Percentiles rank a stretch among this genome's conserved stretches.
phyloP scores from a whole-genome alignment of 2,329 filamentous ascomycete species.

The Orbilia javanica region DNA sequence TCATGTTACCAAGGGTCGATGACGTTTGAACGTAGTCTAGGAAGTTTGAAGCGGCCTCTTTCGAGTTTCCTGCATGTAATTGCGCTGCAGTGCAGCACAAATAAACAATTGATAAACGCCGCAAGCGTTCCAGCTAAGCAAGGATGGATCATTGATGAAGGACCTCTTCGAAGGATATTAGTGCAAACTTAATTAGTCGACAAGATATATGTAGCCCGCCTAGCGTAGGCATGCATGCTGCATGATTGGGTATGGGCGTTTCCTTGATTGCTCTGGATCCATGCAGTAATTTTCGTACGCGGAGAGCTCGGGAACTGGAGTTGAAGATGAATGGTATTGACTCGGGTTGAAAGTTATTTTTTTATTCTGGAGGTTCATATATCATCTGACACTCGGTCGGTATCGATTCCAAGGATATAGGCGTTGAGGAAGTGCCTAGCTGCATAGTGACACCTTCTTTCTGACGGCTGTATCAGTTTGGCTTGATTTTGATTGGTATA shows the following conservation, averaged over 20 bases:
- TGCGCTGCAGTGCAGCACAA: background rate
- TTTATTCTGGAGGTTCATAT: background rate
- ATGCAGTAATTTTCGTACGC: background rate
- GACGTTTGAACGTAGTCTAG: background rate
- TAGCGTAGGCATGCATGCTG: background rate
- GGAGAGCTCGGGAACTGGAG: background rate
- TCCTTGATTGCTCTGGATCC: background rate
- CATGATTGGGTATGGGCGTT: background rate
- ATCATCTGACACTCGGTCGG: background rate
- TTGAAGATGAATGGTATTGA: background rate
- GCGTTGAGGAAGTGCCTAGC: background rate
- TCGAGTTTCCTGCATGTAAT: background rate
- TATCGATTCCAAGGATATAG: background rate
- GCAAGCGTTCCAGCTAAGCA: constrained; percentile 10
- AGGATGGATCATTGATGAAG: background rate
- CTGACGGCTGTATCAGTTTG: background rate
- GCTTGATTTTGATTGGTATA: background rate
- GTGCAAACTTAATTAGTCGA: background rate
- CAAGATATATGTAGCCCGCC: background rate
- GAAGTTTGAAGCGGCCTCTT: constrained; percentile 6
- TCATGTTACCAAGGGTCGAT: constrained; percentile 12
- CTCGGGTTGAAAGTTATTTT: background rate
- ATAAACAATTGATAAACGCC: background rate
- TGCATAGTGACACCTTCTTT: background rate
- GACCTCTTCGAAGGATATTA: background rate